Evolutionary conservation across 202 grass and related monocot species (phyloP).

Genomic region (Musa balbisiana): DNA sequence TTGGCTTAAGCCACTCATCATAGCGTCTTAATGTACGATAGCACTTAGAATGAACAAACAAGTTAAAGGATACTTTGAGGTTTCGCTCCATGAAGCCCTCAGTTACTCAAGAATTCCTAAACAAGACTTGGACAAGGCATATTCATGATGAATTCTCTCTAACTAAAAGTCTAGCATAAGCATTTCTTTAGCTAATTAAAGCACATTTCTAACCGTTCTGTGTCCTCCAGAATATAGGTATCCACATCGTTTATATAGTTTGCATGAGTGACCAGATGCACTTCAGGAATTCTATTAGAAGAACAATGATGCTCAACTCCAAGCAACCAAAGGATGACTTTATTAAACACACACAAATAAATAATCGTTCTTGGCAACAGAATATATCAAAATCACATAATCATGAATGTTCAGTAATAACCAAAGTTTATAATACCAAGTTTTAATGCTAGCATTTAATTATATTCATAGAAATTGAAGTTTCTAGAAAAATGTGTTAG

Average conservation of each 20-base stretch:
- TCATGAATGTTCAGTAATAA: too few relatives aligned
- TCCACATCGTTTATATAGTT: slow-evolving; percentile 23
- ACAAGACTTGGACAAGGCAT: slow-evolving; percentile 61
- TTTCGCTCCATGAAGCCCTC: slow-evolving; percentile 28
- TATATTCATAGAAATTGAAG: too few relatives aligned
- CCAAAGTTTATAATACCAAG: too few relatives aligned
- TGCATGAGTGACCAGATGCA: slow-evolving; percentile 41
- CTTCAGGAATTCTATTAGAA: slow-evolving; percentile 65
- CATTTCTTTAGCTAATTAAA: slow-evolving; percentile 68
- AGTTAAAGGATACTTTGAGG: neutral
- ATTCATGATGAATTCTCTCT: slow-evolving; percentile 58
- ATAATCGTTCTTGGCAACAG: too few relatives aligned
- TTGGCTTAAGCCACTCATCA: too few relatives aligned
- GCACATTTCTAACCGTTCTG: slow-evolving; percentile 46
- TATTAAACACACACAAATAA: too few relatives aligned
- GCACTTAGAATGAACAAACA: neutral
- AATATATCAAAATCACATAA: too few relatives aligned
- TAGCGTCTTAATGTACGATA: neutral
- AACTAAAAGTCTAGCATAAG: slow-evolving; percentile 44
- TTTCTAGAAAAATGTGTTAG: too few relatives aligned
- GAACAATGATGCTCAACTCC: slow-evolving; percentile 59
- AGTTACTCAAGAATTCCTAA: slow-evolving; percentile 46
- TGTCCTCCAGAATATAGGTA: slow-evolving; percentile 37
- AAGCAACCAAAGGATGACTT: neutral
- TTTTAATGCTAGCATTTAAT: too few relatives aligned